phyloP scores from a whole-genome alignment of 2,329 filamentous ascomycete species.

The Didymella exigua region DNA sequence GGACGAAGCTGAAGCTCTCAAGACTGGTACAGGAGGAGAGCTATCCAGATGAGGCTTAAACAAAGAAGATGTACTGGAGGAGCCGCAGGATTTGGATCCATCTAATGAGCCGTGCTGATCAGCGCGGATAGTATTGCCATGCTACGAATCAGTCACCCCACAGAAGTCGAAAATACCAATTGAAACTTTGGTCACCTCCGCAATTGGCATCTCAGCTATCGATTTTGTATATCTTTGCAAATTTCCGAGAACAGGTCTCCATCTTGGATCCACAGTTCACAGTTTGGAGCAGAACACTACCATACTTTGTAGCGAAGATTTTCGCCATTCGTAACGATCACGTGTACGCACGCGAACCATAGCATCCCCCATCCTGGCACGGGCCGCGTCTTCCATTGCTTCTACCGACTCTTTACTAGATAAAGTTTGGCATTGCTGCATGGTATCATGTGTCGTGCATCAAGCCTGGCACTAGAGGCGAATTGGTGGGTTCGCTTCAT shows the following conservation, averaged over 20 bases:
- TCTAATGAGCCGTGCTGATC: constrained; percentile 2
- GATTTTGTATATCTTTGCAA: constrained; percentile 18
- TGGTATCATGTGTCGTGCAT: constrained; percentile 32
- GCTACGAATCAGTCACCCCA: neutral
- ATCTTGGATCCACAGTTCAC: constrained; percentile 11
- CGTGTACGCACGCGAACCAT: constrained; percentile 10
- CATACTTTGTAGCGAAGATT: constrained; percentile 9
- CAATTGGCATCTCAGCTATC: constrained; percentile 24
- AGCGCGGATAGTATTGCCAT: neutral
- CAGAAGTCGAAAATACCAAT: neutral
- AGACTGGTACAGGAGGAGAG: neutral
- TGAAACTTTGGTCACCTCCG: neutral
- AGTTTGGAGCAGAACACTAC: constrained; percentile 12
- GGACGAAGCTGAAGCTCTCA: neutral
- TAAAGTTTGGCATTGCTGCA: constrained; percentile 20
- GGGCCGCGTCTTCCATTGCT: constrained; percentile 14
- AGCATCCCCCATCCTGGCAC: constrained; percentile 13
- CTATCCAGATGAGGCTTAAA: neutral
- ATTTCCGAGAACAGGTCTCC: constrained; percentile 16
- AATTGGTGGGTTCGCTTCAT: constrained; percentile 22
- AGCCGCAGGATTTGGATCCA: neutral
- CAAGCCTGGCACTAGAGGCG: constrained; percentile 15
- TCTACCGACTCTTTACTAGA: constrained; percentile 12
- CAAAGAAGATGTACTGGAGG: neutral
- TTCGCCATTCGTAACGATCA: constrained; percentile 11